Evolutionary conservation across 108 stramenopile species (phyloP).

Genomic region (Skeletonema potamos): DNA sequence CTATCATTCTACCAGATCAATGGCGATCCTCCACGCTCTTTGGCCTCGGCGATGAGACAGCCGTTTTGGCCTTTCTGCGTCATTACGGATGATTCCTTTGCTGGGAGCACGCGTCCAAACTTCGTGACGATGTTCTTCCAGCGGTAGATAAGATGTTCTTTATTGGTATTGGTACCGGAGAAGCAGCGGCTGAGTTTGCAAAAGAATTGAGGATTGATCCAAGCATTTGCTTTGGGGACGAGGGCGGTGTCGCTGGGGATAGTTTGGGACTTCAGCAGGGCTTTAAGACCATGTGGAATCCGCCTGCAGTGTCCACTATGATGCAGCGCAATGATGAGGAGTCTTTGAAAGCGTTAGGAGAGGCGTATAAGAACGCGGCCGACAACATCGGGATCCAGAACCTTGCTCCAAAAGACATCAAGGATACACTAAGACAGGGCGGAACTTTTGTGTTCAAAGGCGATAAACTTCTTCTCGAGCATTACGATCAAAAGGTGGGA

Average conservation of each 20-base stretch:
- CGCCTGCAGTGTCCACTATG: slow-evolving; percentile 38
- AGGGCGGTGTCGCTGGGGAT: slow-evolving; percentile 30
- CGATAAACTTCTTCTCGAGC: slow-evolving; percentile 20
- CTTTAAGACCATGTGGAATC: slow-evolving; percentile 47
- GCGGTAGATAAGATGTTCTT: slow-evolving; percentile 42
- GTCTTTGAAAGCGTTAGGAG: slow-evolving; percentile 30
- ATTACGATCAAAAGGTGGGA: slow-evolving; percentile 49
- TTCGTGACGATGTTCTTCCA: slow-evolving; percentile 38
- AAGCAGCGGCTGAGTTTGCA: slow-evolving; percentile 47
- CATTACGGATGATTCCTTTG: slow-evolving; percentile 53
- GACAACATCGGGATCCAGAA: slow-evolving; percentile 45
- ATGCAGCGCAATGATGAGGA: slow-evolving; percentile 42
- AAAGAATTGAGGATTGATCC: slow-evolving; percentile 38
- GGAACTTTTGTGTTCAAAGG: slow-evolving; percentile 43
- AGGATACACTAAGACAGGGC: slow-evolving; percentile 46
- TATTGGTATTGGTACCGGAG: slow-evolving; percentile 35
- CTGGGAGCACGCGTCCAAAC: slow-evolving; percentile 49
- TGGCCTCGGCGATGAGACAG: slow-evolving; percentile 40
- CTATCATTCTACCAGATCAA: slow-evolving; percentile 15
- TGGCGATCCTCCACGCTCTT: slow-evolving; percentile 39
- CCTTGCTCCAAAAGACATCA: slow-evolving; percentile 35
- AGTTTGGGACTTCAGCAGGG: slow-evolving; percentile 28
- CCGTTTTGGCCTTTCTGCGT: slow-evolving; percentile 39
- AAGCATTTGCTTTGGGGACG: slow-evolving; percentile 43
- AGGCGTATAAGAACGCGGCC: slow-evolving; percentile 40